Percentiles rank a stretch among this genome's conserved stretches.
These are phyloP conservation scores for Colletotrichum aenigma DNA, from an alignment of 2,329 filamentous ascomycete species.

Conservation along the genomic window DNA sequence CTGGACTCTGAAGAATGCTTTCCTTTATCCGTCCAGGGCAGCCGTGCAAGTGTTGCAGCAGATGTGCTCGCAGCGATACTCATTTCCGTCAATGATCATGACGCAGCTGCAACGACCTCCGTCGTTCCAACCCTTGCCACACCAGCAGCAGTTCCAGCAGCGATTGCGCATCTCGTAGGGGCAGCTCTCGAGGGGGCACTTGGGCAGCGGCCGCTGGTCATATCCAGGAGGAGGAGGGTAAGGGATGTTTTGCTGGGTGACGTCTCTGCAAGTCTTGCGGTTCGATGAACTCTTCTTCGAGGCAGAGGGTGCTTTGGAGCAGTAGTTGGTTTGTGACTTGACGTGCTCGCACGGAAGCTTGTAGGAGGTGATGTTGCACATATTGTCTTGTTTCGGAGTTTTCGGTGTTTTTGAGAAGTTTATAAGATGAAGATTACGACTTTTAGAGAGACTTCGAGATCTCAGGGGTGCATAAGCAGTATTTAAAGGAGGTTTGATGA, in stretches of 20 bases:
- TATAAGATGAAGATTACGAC: background rate
- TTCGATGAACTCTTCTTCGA: constrained; percentile 24
- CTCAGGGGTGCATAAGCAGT: background rate
- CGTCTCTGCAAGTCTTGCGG: constrained; percentile 45
- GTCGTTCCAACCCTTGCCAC: constrained; percentile 56
- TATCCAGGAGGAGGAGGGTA: constrained; percentile 53
- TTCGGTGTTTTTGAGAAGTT: background rate
- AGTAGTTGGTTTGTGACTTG: constrained; percentile 48
- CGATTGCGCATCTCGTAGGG: constrained; percentile 55
- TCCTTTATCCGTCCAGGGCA: constrained; percentile 24
- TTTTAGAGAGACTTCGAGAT: background rate
- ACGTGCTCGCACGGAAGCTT: constrained; percentile 57
- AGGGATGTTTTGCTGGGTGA: constrained; percentile 46
- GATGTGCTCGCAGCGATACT: constrained; percentile 57
- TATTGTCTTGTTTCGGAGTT: constrained; percentile 25
- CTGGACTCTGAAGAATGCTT: background rate
- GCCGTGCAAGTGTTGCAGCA: constrained; percentile 56
- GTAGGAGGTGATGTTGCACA: constrained; percentile 57
- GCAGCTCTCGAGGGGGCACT: constrained; percentile 51
- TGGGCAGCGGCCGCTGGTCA: constrained; percentile 33
- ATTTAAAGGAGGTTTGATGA: background rate
- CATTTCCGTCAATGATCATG: constrained; percentile 55
- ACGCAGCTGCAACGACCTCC: constrained; percentile 54
- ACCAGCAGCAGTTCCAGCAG: constrained; percentile 62
- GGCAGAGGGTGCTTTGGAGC: constrained; percentile 40